Percentiles rank a stretch among this genome's conserved stretches.
Evolutionary conservation across 768 basidiomycete species (phyloP).

Genomic region (Tremella yokohamensis): DNA sequence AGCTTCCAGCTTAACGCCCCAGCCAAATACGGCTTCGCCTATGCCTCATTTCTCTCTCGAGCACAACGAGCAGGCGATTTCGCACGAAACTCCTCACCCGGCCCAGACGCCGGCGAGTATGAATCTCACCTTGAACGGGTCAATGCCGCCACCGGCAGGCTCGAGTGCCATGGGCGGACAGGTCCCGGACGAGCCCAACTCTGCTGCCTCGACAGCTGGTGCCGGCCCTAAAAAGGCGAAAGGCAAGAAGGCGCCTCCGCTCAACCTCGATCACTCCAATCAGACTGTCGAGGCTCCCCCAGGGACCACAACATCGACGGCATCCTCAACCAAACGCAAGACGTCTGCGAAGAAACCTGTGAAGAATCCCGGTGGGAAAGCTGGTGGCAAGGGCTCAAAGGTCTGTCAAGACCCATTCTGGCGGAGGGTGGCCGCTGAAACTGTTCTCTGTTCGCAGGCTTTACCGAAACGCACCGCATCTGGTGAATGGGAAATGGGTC

Average conservation of each 20-base stretch:
- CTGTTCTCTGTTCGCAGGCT: slow-evolving; percentile 1
- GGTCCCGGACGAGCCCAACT: background rate
- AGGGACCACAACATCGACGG: background rate
- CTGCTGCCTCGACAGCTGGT: background rate
- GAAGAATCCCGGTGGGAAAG: background rate
- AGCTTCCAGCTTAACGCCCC: slow-evolving; percentile 1
- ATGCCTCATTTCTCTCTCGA: slow-evolving; percentile 2
- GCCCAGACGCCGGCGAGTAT: no score
- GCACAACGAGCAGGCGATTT: background rate
- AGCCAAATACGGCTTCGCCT: background rate
- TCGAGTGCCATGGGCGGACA: background rate
- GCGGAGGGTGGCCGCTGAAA: slow-evolving; percentile 1
- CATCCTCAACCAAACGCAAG: background rate
- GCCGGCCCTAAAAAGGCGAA: slow-evolving; percentile 1
- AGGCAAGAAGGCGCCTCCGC: background rate
- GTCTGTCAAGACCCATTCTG: slow-evolving; percentile 4
- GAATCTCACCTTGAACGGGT: no score
- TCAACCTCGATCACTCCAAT: slow-evolving; percentile 1
- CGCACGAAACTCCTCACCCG: no score
- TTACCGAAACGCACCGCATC: no score
- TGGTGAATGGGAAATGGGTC: no score
- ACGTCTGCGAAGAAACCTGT: slow-evolving; percentile 4
- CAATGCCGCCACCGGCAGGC: no score
- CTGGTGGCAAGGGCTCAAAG: background rate
- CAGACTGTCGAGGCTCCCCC: background rate